Base-by-base conservation (phyloP, 1,284 basidiomycete genomes). In the Papiliotrema nemorosa region DNA sequence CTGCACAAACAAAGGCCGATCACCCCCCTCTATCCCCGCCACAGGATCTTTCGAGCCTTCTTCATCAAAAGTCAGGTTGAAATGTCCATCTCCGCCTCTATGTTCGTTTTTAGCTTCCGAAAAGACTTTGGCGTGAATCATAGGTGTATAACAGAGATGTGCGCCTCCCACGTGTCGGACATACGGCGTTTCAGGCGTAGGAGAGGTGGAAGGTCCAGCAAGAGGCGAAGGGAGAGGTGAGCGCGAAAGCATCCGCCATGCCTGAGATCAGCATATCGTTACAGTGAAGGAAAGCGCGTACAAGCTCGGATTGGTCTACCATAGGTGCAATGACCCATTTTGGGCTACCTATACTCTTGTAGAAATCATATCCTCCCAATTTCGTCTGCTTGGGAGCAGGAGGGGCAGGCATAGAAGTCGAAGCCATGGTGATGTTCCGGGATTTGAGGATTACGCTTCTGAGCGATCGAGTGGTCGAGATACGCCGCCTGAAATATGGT, bases 301-400 rank as follows among this genome's bases (percentile, higher is more conserved):
- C 90, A 68, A 97, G 80, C 73, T 97, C 93, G 65, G 88, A 91
- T 76, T 94, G 90, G 73, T 97, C 93, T 0, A 97, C 94, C 94
- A 97, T 97, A 9, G 94, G 93, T 12, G 91, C 94, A 12, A 97
- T 89, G 38, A 97, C 81, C 67, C 82, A 85, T 71, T 87, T 89
- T 9, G 93, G 90, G 60, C 84, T 86, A 6, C 88, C 86, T 34
- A 97, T 77, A 69, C 37, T 86, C 77, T 66, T 83, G 70, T 92
- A 97, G 58, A 97, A 86, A 21, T 90, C 85, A 68, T 87, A 90
- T 3, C 89, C 88, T 5, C 76, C 76, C 2, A 88, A 76, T 69
- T 92, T 94, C 13, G 44, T 39, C 44, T 52, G 54, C 41, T 24
- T 14, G 24, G 41, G 25, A n/a, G 22, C 25, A 12, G 41, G 25